Evolutionary conservation across 148 eudicot genomes (phyloP).

Genomic region (Selenicereus undatus): DNA sequence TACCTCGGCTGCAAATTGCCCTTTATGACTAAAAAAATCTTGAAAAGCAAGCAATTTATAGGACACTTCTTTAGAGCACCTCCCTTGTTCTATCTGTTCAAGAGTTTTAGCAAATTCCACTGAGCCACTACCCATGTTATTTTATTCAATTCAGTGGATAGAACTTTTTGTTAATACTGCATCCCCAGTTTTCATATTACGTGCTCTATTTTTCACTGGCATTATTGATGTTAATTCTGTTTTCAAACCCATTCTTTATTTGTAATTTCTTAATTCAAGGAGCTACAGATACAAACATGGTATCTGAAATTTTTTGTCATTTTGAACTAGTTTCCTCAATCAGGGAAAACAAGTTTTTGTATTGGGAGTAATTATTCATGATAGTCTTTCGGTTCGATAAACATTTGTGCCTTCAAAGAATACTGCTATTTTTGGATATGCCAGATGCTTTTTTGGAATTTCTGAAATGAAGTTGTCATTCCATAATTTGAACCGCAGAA

Average conservation of each 20-base stretch:
- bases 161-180: neutral
- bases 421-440: neutral
- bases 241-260: neutral
- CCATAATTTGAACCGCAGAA: neutral
- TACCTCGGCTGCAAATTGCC: no score
- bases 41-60: neutral
- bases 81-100: neutral
- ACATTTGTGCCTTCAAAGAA: neutral
- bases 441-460: no score
- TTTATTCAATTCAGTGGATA: neutral
- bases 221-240: neutral
- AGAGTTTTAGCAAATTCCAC: neutral
- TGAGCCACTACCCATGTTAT: neutral
- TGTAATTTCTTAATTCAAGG: neutral
- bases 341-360: neutral
- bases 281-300: neutral
- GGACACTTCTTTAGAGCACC: neutral
- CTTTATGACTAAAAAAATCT: neutral
- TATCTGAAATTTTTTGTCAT: neutral
- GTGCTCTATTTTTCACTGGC: neutral
- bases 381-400: no score
- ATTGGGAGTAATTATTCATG: neutral
- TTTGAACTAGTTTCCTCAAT: no score
- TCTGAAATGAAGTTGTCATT: neutral
- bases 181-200: neutral